Evolutionary conservation across 176 grass and related monocot genomes (phyloP), one percentile per base, ranked within the genome.

Genomic region (Oryza officinalis): DNA sequence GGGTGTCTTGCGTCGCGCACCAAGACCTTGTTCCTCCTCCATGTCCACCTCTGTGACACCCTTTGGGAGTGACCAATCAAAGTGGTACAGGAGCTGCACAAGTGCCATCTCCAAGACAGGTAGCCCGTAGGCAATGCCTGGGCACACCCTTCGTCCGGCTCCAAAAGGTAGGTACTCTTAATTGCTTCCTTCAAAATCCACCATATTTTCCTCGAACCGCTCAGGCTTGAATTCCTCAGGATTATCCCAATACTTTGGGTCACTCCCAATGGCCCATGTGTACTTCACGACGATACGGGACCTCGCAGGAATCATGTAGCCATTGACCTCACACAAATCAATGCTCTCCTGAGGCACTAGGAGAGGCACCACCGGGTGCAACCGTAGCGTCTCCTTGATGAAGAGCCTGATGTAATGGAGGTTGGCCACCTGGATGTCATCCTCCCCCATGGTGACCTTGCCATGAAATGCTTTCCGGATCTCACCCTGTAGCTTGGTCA

Each of bases 401-500:
- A 85, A 76, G 10, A 85, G 63, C 77, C 85, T 84, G 4, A 93
- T 65, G 63, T 90, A 89, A 20, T 46, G 78, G 28, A 93, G 68
- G 17, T 15, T 7, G 3, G 11, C 28, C 0, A 5, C 12, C 14
- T 26, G 32, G 8, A 89, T 22, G 27, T 86, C 83, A 4, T 31
- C 31, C 30, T 89, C 79, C 4, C 60, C 20, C 2, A 86, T 38
- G 4, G 25, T 30, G 20, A 20, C 60, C 30, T 82, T 74, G 30
- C 27, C 69, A 12, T 32, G 61, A 13, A 74, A 73, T 18, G 61
- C 81, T 27, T 31, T 20, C 3, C 32, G 70, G 74, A 89, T 44
- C 77, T 92, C 83, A 11, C 54, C 67, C n/a, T 88, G 83, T 22
- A 82, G 72, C 67, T 86, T 92, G 8, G 54, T 52, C 82, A 92